Conservation (phyloP, 805 yeast species). For the Candida germanica region DNA sequence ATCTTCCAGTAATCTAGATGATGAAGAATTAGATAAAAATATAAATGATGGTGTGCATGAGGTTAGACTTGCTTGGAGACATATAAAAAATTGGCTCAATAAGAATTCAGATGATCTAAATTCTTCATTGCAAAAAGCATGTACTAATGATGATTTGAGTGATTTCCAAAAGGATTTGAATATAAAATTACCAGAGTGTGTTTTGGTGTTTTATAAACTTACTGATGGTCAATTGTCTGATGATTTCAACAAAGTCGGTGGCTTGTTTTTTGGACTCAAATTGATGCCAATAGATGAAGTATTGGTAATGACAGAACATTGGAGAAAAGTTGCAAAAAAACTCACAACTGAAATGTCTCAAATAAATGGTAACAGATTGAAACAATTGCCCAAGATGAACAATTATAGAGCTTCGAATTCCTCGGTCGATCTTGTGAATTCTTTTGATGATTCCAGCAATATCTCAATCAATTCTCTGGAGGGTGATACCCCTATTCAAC, state of each 20-base stretch:
- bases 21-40: conserved; percentile 30
- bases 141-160: conserved; percentile 73
- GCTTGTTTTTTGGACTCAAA: conserved; percentile 77
- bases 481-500: not conserved
- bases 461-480: conserved; percentile 2
- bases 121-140: conserved; percentile 74
- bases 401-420: conserved; percentile 4
- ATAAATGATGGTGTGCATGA: conserved; percentile 69
- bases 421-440: conserved; percentile 7
- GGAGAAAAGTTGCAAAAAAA: conserved; percentile 70
- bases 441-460: conserved; percentile 1
- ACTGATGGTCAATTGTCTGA: conserved; percentile 93
- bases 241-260: conserved; percentile 62
- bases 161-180: conserved; percentile 83
- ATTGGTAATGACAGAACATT: conserved; percentile 73
- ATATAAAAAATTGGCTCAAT: conserved; percentile 79
- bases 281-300: conserved; percentile 79
- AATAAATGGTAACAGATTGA: conserved; percentile 15
- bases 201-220: conserved; percentile 70
- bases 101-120: conserved; percentile 76
- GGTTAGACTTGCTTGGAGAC: conserved; percentile 78
- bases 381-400: conserved; percentile 20
- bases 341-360: conserved; percentile 24
- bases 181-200: conserved; percentile 72
- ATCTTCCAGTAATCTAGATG: conserved; percentile 4